Evolutionary conservation across 768 basidiomycete genomes (phyloP), one percentile per base, ranked within the genome.

Genomic region (Boletus fagicola): DNA sequence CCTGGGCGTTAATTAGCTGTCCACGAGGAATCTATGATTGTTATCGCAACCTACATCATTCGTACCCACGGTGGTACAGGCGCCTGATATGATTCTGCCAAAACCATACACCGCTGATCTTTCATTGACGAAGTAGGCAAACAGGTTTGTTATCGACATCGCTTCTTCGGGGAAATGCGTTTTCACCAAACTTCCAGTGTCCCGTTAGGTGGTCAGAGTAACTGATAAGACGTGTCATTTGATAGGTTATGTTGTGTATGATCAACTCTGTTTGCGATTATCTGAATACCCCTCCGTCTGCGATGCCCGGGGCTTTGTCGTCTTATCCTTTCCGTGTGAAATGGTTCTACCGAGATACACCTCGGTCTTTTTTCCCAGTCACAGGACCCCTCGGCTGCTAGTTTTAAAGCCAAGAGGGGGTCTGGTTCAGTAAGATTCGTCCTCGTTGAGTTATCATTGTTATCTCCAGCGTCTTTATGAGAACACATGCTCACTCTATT

Each of bases 381-480:
- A 48, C 28, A 53, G 40, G 57, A 36, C 43, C 40, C 22, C 26
- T 11, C 42, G 33, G 49, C 9, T 12, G 15, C 22, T 15, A 24
- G n/a, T 40, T 48, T 30, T n/a, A 15, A 16, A 18, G 16, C 30
- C 20, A 49, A 24, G n/a, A 24, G 10, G 5, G 22, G 24, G 11
- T 38, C 15, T n/a, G 24, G 38, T 36, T 31, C 39, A 7, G 30
- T 15, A 53, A 16, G 15, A 7, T 33, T 54, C 53, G 5, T 33
- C 31, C 1, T 8, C 9, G 5, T 12, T 11, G 42, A 30, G 38
- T 53, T 48, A 58, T 51, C 51, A 44, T 51, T 42, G 58, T 47
- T 63, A 60, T 60, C 61, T 57, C 31, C 30, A 30, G 64, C 64
- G 53, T 38, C 56, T 43, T 49, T 48, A 24, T 11, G 5, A 44